Evolutionary conservation across 306 rosid species (phyloP).

Genomic region (Inga laurina): DNA sequence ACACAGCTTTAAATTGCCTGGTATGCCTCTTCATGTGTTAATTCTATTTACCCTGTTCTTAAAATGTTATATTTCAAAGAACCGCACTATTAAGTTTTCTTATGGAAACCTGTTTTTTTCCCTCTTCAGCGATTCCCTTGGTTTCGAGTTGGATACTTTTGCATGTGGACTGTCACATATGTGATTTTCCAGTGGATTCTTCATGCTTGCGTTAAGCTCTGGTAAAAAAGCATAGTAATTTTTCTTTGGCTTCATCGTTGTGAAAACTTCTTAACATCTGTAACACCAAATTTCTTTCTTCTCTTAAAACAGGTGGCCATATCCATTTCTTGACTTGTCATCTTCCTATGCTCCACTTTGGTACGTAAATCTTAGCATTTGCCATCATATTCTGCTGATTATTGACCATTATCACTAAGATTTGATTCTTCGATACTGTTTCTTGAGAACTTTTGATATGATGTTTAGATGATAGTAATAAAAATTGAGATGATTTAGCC

Average conservation of each 20-base stretch:
- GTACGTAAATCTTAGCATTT: constrained; percentile 39
- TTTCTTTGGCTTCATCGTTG: background rate
- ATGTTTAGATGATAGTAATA: background rate
- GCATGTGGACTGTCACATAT: constrained; percentile 77
- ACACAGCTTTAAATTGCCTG: constrained; percentile 79
- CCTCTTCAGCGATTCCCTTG: constrained; percentile 79
- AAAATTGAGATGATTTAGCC: background rate
- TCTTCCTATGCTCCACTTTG: constrained; percentile 80
- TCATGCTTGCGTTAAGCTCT: constrained; percentile 74
- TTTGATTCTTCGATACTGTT: background rate
- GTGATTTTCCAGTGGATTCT: constrained; percentile 85
- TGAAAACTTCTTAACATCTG: constrained; percentile 1
- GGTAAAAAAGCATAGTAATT: constrained; percentile 50
- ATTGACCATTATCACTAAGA: background rate
- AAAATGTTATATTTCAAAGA: background rate
- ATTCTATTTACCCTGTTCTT: background rate
- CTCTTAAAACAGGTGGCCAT: constrained; percentile 87
- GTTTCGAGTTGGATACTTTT: constrained; percentile 96
- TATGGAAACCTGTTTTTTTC: background rate
- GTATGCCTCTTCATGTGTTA: constrained; percentile 46
- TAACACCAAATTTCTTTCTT: constrained; percentile 20
- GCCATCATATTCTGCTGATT: background rate
- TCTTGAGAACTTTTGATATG: background rate
- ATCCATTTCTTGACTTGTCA: constrained; percentile 95
- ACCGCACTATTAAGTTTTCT: constrained; percentile 17